These are phyloP conservation scores for Malus hybrid DNA, from an alignment of 331 rosid species.

Conservation along the genomic window DNA sequence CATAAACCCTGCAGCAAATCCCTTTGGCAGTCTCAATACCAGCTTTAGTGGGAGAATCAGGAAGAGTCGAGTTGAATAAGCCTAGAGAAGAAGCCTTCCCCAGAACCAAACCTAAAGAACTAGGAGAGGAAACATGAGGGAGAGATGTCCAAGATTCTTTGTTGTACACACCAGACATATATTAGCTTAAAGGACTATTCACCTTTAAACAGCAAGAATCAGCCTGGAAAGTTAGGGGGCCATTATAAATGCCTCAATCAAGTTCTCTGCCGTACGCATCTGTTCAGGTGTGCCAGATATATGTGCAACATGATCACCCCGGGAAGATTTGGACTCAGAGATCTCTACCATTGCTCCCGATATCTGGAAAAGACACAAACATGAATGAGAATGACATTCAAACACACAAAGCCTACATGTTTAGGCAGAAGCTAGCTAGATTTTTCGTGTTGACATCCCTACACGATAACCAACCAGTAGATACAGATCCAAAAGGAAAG, in stretches of 20 bases:
- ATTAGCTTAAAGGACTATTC: conserved; percentile 27
- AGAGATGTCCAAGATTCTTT: conserved; percentile 40
- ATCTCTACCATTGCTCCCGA: conserved; percentile 88
- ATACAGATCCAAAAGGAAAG: background rate
- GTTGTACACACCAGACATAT: background rate
- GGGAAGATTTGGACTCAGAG: conserved; percentile 63
- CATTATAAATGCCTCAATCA: conserved; percentile 98
- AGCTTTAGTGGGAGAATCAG: conserved; percentile 34
- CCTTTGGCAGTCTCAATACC: conserved; percentile 35
- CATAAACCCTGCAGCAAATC: conserved; percentile 38
- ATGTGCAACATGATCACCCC: conserved; percentile 81
- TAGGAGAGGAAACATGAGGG: conserved; percentile 46
- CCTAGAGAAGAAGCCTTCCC: conserved; percentile 47
- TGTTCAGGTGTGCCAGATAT: conserved; percentile 90
- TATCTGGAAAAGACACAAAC: conserved; percentile 54
- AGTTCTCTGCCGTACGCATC: conserved; percentile 84
- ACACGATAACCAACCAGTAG: background rate
- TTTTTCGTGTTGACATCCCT: background rate
- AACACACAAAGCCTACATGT: conserved; percentile 8
- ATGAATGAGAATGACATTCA: conserved; percentile 21
- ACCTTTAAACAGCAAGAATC: conserved; percentile 43
- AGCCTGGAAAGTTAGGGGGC: conserved; percentile 51
- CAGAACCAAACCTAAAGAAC: conserved; percentile 53
- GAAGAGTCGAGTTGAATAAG: conserved; percentile 37
- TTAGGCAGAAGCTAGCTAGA: background rate